Evolutionary conservation across 805 yeast species (phyloP).

Genomic region (Zygosaccharomyces rouxii): DNA sequence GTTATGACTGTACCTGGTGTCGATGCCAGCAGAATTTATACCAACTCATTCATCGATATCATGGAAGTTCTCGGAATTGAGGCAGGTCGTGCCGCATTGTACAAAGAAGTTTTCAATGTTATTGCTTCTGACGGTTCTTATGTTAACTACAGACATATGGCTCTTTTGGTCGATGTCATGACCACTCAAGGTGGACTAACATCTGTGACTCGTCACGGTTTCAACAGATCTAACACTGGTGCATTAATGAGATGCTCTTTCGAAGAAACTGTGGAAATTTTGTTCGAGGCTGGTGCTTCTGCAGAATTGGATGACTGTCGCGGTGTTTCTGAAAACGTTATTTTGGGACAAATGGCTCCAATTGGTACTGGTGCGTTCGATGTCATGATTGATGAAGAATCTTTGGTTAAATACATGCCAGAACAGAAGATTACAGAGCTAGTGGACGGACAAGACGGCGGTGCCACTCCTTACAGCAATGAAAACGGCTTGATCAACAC

Average conservation of each 20-base stretch:
- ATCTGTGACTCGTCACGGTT: constrained; percentile 99
- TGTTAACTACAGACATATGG: constrained; percentile 98
- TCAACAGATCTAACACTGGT: constrained; percentile 97
- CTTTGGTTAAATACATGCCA: constrained; percentile 55
- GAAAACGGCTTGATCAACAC: constrained; percentile 58
- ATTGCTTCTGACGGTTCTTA: constrained; percentile 99
- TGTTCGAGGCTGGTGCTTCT: constrained; percentile 96
- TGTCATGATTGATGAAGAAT: constrained; percentile 86
- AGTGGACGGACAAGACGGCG: constrained; percentile 59
- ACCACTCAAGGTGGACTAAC: constrained; percentile 96
- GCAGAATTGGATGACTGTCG: constrained; percentile 98
- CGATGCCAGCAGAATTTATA: constrained; percentile 83
- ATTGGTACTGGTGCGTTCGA: constrained; percentile 98
- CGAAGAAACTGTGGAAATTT: constrained; percentile 97
- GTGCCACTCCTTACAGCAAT: constrained; percentile 85
- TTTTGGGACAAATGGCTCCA: constrained; percentile 97
- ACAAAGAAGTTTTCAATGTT: constrained; percentile 91
- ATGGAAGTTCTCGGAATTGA: constrained; percentile 95
- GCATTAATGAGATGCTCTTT: constrained; percentile 99
- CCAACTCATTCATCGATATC: constrained; percentile 94
- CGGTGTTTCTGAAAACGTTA: constrained; percentile 97
- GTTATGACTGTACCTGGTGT: constrained; percentile 95
- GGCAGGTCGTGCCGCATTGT: constrained; percentile 93
- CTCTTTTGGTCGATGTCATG: constrained; percentile 95
- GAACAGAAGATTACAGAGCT: constrained; percentile 39